Conservation (phyloP, 768 basidiomycete genomes). For the Cystobasidium tubakii region DNA sequence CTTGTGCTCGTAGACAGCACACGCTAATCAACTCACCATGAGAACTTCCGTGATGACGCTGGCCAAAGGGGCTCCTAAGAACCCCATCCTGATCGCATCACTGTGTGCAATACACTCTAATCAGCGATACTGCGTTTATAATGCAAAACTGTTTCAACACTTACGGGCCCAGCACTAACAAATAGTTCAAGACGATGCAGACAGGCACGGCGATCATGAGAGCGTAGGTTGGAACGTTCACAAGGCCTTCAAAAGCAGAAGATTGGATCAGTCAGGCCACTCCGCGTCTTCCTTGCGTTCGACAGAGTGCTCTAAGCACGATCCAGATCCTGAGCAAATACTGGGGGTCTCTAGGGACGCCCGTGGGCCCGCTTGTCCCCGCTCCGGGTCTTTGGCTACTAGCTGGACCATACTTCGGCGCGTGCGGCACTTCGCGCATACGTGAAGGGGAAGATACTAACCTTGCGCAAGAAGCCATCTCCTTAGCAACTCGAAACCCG, state of each 20-base stretch:
- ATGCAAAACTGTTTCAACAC: neutral
- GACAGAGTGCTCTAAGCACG: no score
- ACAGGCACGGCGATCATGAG: neutral
- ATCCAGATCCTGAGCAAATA: no score
- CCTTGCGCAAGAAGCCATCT: slow-evolving; percentile 29
- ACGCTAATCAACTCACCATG: neutral
- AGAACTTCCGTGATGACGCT: slow-evolving; percentile 4
- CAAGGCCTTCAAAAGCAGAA: slow-evolving; percentile 6
- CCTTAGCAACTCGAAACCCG: slow-evolving; percentile 1
- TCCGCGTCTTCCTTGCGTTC: no score
- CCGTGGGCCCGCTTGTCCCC: no score
- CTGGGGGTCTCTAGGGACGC: no score
- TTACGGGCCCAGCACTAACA: slow-evolving; percentile 10
- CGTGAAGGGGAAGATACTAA: no score
- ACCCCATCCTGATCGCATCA: neutral
- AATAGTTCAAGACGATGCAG: slow-evolving; percentile 6
- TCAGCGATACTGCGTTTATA: neutral
- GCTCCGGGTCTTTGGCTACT: no score
- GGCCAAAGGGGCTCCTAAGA: slow-evolving; percentile 14
- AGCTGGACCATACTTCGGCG: no score
- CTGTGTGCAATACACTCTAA: neutral
- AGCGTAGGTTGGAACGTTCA: slow-evolving; percentile 7
- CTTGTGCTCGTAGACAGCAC: neutral
- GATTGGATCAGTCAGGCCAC: no score
- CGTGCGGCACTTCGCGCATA: no score